Conservation (phyloP, 768 basidiomycete genomes). For the Leccinum uliginosum region DNA sequence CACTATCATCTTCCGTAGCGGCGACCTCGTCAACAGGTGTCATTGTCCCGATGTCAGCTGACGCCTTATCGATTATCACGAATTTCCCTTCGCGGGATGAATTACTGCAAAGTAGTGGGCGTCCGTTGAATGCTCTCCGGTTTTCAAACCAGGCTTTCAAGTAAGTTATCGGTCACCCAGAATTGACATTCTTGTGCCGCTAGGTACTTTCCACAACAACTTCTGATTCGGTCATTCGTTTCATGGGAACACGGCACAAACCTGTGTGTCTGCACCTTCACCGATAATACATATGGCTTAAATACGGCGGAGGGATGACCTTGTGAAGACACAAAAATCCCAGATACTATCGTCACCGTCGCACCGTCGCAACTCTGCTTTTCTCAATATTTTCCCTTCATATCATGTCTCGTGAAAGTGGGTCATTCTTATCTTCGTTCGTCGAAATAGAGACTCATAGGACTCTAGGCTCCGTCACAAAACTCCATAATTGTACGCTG, state of each 20-base stretch:
- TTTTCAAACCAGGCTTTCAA: constrained; percentile 18
- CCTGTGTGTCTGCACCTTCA: constrained; percentile 10
- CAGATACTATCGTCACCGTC: background rate
- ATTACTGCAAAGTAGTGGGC: background rate
- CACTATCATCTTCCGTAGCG: background rate
- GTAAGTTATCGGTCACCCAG: constrained; percentile 12
- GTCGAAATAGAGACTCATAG: constrained; percentile 9
- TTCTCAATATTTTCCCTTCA: background rate
- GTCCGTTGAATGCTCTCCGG: constrained; percentile 12
- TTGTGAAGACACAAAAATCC: background rate
- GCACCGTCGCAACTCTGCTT: background rate
- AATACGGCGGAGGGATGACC: constrained; percentile 15
- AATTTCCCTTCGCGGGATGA: background rate
- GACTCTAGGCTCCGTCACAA: constrained; percentile 27
- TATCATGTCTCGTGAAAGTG: constrained; percentile 22
- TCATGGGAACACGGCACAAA: background rate
- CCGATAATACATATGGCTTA: constrained; percentile 16
- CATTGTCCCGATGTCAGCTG: constrained; percentile 5
- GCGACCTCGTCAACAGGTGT: background rate
- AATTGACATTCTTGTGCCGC: background rate
- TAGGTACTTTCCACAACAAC: background rate
- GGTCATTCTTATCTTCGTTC: constrained; percentile 1
- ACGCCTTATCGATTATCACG: background rate
- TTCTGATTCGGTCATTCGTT: constrained; percentile 4
- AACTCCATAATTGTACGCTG: constrained; percentile 45